Evolutionary conservation across 2,329 filamentous ascomycete genomes (phyloP).

Genomic region (Aspergillus brasiliensis): DNA sequence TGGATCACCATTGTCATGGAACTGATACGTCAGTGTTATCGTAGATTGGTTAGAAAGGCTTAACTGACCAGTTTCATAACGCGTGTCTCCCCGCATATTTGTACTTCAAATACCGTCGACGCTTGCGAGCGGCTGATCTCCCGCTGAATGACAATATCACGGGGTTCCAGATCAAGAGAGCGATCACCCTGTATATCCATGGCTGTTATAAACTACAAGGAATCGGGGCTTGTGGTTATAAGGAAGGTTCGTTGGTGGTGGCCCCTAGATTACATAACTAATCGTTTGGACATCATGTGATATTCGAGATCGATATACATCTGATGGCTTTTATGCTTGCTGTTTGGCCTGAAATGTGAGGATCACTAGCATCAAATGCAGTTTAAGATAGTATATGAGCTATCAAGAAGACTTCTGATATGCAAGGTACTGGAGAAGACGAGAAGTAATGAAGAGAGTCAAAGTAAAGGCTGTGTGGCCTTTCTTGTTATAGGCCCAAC

Average conservation of each 20-base stretch:
- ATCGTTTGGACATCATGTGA: background rate
- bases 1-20: slow-evolving; percentile 22
- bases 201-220: background rate
- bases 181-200: background rate
- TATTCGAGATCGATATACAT: too few species aligned
- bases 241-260: background rate
- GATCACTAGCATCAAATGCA: too few species aligned
- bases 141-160: slow-evolving; percentile 9
- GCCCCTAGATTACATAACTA: background rate
- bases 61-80: slow-evolving; percentile 15
- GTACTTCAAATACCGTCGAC: slow-evolving; percentile 6
- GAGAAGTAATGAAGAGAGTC: too few species aligned
- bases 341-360: too few species aligned
- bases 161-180: slow-evolving; percentile 4
- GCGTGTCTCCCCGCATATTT: slow-evolving; percentile 15
- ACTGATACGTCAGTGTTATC: background rate
- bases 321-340: too few species aligned
- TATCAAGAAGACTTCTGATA: too few species aligned
- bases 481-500: too few species aligned
- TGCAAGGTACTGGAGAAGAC: too few species aligned
- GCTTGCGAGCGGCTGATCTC: slow-evolving; percentile 13
- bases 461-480: too few species aligned
- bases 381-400: too few species aligned
- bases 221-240: background rate
- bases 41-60: background rate